phyloP scores from a whole-genome alignment of 1,284 basidiomycete genomes.

The Cutaneotrichosporon cavernicola region DNA sequence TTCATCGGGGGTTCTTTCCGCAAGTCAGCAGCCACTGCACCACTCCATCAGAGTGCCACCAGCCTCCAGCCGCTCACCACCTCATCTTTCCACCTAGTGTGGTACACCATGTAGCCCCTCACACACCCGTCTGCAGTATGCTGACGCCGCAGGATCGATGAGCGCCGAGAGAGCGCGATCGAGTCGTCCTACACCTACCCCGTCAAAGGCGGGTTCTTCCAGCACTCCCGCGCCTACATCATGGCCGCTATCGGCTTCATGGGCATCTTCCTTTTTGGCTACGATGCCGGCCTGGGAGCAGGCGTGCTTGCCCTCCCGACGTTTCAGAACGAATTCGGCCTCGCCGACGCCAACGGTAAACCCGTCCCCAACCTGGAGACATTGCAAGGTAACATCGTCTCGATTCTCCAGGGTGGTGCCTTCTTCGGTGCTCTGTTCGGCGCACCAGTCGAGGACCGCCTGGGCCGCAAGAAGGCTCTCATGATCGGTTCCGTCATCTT shows the following conservation, averaged over 20 bases:
- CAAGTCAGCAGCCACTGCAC: no score
- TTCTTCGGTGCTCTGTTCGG: conserved; percentile 73
- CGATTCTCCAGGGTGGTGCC: conserved; percentile 64
- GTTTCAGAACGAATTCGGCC: conserved; percentile 65
- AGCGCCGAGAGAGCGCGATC: not conserved
- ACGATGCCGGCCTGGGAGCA: conserved; percentile 35
- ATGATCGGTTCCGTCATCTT: conserved; percentile 64
- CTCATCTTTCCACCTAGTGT: not conserved
- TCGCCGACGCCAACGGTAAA: conserved; percentile 53
- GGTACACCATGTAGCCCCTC: not conserved
- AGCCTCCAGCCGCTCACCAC: not conserved
- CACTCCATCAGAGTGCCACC: not conserved
- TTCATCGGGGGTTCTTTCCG: no score
- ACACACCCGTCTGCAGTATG: not conserved
- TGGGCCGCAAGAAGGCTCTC: conserved; percentile 60
- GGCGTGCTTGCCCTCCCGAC: conserved; percentile 56
- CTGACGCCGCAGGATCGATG: conserved; percentile 10
- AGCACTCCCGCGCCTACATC: conserved; percentile 43
- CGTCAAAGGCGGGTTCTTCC: conserved; percentile 6
- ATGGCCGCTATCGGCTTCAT: conserved; percentile 70
- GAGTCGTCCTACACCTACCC: conserved; percentile 6
- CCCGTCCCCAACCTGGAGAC: conserved; percentile 30
- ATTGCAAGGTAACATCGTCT: conserved; percentile 60
- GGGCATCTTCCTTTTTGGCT: conserved; percentile 73
- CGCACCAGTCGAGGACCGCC: conserved; percentile 49